Evolutionary conservation across 2,329 filamentous ascomycete genomes (phyloP), one percentile per base, ranked within the genome.

Genomic region (Claviceps sp.): DNA sequence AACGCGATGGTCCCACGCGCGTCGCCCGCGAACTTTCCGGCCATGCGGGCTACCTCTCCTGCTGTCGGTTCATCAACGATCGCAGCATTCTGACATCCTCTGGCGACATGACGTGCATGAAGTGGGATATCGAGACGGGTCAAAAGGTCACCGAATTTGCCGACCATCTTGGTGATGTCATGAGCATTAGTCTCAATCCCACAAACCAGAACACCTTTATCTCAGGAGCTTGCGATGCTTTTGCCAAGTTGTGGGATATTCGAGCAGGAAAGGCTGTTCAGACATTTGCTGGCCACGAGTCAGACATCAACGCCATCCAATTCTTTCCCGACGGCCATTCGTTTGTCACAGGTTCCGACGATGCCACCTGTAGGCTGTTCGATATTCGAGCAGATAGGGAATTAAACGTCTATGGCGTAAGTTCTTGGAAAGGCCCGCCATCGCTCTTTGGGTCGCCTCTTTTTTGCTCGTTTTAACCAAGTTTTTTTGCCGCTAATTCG

Each of bases 151-250:
- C 90, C 64, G 93, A 98, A 68, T 98, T 97, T 61, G 93, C 93
- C 64, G 93, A 98, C 71, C 93, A 98, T 68, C 78, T 98, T 11
- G 93, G 93, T 66, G 93, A 98, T 65, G 93, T 98, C 60, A 98
- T 98, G 93, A 97, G 91, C 76, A 89, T 97, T 73, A 97, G 91
- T 78, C 87, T 98, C 70, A 97, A 98, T 74, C 93, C 93, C 1
- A 95, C 94, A 56, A 96, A 97, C 74, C 90, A 95, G 71, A 97
- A 97, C 72, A 93, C 95, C 57, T 98, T 98, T 67, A 93, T 97
- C 57, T 97, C 93, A n/a, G 93, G 93, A 68, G 93, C 93, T 62
- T 98, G 93, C 71, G 93, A 98, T 69, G 90, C 91, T 16, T 98
- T 97, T 66, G 93, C 93, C 53, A 98, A 98, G 73, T 75, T 98